Evolutionary conservation across 2,329 filamentous ascomycete species (phyloP), one percentile per base, ranked within the genome.

Genomic region (Colletotrichum incanum): DNA sequence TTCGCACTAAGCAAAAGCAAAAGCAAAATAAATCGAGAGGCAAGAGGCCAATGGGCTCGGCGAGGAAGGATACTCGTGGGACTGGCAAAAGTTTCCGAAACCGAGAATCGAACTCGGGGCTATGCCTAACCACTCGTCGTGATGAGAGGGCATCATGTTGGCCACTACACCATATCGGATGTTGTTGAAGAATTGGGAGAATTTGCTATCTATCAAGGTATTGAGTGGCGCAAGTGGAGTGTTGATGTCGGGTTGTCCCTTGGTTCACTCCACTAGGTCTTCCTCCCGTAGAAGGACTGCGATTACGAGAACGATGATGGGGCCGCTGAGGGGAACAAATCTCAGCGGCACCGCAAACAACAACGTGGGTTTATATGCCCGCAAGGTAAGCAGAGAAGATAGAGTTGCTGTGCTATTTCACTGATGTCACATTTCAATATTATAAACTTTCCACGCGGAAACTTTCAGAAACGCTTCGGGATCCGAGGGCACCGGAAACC

Each of bases 111-210:
- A 72, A 68, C 69, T 71, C 68, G 68, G 68, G 68, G 68, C 68
- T 71, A 71, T 71, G 68, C 68, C 68, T 71, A 58, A 67, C 58
- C 37, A 39, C 52, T 43, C 65, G 47, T 0, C 18, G 5, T 7
- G 26, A 47, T 71, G 69, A 71, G 69, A 71, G 65, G 69, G 69
- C 69, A 68, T 71, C 69, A 68, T 68, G 65, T 71, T 72, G 69
- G 69, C 69, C 65, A 72, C 69, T 72, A 72, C 69, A 72, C 65
- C 69, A 72, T 72, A 72, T 68, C 65, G 65, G 69, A 68, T 68
- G 4, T 23, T 34, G 37, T 5, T 59, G 34, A 0, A 1, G 0
- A 0, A 0, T 0, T 0, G 0, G 0, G 16, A 4, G 28, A 20
- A 18, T 8, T 34, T 4, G 7, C 3, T 1, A 14, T 3, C 1